Base-by-base conservation (phyloP, 1,284 basidiomycete genomes). In the Cerrena zonata region DNA sequence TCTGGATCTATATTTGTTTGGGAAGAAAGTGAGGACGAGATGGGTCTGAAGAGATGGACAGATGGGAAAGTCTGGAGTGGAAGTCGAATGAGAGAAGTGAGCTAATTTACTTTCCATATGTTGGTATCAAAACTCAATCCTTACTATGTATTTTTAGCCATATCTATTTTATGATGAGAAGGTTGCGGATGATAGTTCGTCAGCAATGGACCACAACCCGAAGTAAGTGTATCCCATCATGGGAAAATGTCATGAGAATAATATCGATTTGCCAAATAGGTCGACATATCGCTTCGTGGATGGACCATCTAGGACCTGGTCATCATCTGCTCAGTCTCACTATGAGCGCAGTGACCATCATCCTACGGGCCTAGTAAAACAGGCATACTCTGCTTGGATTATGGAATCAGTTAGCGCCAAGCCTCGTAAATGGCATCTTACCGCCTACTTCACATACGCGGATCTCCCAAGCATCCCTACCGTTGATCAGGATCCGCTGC, bases 151-250 rank as follows among this genome's bases (percentile, higher is more conserved):
- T 48, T 48, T 45, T 24, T 41, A 45, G 78, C 81, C 82, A 3
- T 84, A 82, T 63, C 69, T 84, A 34, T 83, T 82, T 64, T 83
- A 84, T 62, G 82, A 84, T 58, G 79, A 83, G 61, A 80, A 77
- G 58, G 60, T 77, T 48, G 72, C 70, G 49, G 76, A 79, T 53
- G 69, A 69, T 45, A 60, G 65, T 37, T 65, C 58, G 40, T 50
- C 59, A 39, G 52, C 61, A 24, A 53, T 47, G 45, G 68, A 70
- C 56, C 65, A 68, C 52, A 57, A 65, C 50, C 65, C 65, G 54
- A 70, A 73, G 77, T 78, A 58, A 56, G 71, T 55, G 34, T 21
- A 24, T 23, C n/a, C n/a, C n/a, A 39, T 18, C 39, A 39, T 46
- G 27, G 38, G 49, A 41, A 18, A 41, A 34, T 4, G 5, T 13